A percentile compares a stretch with the other conserved stretches of the same genome.
phyloP scores from a whole-genome alignment of 495 filamentous ascomycete species.

The Polyplosphaeria fusca region DNA sequence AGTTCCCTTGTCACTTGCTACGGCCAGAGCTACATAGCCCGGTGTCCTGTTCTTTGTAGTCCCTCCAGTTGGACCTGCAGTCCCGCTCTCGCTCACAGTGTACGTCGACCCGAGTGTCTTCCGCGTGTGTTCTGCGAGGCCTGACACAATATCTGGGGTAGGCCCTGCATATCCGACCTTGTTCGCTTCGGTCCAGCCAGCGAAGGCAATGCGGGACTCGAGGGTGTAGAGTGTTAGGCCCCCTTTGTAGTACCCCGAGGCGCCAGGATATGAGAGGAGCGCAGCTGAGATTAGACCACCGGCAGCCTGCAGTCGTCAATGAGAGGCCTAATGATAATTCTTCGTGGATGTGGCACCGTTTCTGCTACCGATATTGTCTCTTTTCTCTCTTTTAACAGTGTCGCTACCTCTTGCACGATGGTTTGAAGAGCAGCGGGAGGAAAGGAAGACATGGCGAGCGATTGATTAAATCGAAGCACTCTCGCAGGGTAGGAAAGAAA shows the following conservation, averaged over 20 bases:
- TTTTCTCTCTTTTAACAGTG: conserved; percentile 51
- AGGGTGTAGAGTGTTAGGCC: conserved; percentile 63
- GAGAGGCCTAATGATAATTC: neutral
- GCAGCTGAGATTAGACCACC: conserved; percentile 59
- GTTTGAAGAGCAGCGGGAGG: conserved; percentile 51
- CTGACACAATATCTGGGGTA: conserved; percentile 54
- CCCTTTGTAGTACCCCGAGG: conserved; percentile 56
- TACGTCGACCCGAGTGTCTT: conserved; percentile 51
- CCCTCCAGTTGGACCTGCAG: conserved; percentile 60
- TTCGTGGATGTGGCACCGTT: conserved; percentile 43
- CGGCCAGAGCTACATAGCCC: conserved; percentile 61
- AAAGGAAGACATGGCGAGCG: conserved; percentile 34
- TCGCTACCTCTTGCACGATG: conserved; percentile 50
- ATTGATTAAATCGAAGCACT: neutral
- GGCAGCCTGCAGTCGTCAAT: conserved; percentile 46
- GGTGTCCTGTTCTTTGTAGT: conserved; percentile 55
- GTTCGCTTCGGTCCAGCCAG: conserved; percentile 57
- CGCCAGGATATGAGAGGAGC: conserved; percentile 55
- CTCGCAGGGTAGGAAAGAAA: neutral
- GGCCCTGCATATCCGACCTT: conserved; percentile 54
- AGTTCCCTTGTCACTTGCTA: conserved; percentile 49
- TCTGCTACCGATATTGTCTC: conserved; percentile 59
- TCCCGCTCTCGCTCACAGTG: conserved; percentile 58
- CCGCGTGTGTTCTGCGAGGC: conserved; percentile 55
- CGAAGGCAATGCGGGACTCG: conserved; percentile 56